A percentile compares a stretch with the other conserved stretches of the same genome.
These are phyloP conservation scores for Fusarium veterinarium DNA, from an alignment of 2,329 filamentous ascomycete species.

Conservation along the genomic window DNA sequence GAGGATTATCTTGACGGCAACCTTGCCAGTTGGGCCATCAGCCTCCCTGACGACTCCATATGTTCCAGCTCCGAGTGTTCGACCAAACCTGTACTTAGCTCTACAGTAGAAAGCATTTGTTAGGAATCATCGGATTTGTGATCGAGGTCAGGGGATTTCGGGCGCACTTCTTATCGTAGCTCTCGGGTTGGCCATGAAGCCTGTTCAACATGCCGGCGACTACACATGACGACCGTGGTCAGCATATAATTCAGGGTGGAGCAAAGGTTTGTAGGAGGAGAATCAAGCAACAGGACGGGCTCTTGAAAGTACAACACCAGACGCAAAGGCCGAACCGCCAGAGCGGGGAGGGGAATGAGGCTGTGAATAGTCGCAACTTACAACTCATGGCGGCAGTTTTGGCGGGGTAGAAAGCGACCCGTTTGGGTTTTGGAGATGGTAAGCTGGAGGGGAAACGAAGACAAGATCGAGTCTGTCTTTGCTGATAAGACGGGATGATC, in stretches of 20 bases:
- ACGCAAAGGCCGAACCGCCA: constrained; percentile 17
- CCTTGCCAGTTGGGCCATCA: constrained; percentile 83
- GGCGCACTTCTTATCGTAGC: constrained; percentile 94
- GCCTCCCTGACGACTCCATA: constrained; percentile 99
- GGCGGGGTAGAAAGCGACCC: constrained; percentile 42
- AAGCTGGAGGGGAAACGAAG: constrained; percentile 16
- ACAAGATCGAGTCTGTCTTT: neutral
- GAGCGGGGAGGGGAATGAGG: constrained; percentile 41
- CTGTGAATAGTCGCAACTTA: constrained; percentile 47
- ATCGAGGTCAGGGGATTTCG: constrained; percentile 39
- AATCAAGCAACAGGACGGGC: neutral
- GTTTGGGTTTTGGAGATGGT: constrained; percentile 21
- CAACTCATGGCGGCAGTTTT: constrained; percentile 47
- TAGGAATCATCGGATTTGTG: constrained; percentile 42
- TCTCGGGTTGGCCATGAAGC: constrained; percentile 95
- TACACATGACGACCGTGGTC: constrained; percentile 52
- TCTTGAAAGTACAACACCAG: neutral
- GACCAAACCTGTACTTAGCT: constrained; percentile 89
- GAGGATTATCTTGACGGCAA: constrained; percentile 97
- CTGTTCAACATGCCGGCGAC: constrained; percentile 93
- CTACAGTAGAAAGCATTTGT: constrained; percentile 56
- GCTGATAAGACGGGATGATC: neutral
- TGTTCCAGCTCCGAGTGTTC: constrained; percentile 93
- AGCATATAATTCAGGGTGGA: constrained; percentile 30
- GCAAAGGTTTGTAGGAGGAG: neutral